Evolutionary conservation across 192 early-diverging fungal genomes (phyloP).

Genomic region (Lunasporangiospora selenospora): DNA sequence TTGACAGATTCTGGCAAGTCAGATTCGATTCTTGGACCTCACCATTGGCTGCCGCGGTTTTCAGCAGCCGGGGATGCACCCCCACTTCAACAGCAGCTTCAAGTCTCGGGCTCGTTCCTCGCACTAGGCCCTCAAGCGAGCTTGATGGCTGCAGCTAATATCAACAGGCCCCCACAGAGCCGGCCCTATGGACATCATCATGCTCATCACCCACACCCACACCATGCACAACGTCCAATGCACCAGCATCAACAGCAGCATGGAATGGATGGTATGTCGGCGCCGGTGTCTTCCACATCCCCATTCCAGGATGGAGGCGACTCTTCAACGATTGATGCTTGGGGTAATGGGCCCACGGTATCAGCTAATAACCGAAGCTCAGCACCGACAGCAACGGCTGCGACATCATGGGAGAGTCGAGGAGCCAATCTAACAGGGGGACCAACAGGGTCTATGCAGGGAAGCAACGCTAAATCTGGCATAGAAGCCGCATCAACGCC

Average conservation of each 20-base stretch:
- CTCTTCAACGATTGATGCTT: background rate
- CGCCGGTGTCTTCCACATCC: background rate
- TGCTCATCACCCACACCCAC: constrained; percentile 10
- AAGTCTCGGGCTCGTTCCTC: constrained; percentile 11
- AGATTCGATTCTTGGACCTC: background rate
- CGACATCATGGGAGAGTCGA: too few relatives aligned
- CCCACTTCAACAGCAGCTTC: constrained; percentile 6
- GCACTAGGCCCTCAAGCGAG: constrained; percentile 15
- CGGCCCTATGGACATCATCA: constrained; percentile 23
- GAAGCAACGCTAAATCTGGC: too few relatives aligned
- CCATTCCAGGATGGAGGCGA: background rate
- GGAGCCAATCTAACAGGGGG: too few relatives aligned
- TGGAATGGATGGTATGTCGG: background rate
- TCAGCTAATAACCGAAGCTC: too few relatives aligned
- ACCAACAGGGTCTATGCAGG: too few relatives aligned
- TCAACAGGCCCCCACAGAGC: constrained; percentile 27
- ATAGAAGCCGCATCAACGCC: too few relatives aligned
- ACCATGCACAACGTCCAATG: too few relatives aligned
- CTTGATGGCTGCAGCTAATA: constrained; percentile 27
- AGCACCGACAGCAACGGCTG: too few relatives aligned
- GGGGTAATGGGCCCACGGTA: too few relatives aligned
- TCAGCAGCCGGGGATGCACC: constrained; percentile 43
- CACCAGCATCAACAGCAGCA: constrained; percentile 8
- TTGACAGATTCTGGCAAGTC: too few relatives aligned
- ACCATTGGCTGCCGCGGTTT: constrained; percentile 42